Evolutionary conservation across 495 filamentous ascomycete genomes (phyloP), one percentile per base, ranked within the genome.

Genomic region (Bathelium albidoporum): DNA sequence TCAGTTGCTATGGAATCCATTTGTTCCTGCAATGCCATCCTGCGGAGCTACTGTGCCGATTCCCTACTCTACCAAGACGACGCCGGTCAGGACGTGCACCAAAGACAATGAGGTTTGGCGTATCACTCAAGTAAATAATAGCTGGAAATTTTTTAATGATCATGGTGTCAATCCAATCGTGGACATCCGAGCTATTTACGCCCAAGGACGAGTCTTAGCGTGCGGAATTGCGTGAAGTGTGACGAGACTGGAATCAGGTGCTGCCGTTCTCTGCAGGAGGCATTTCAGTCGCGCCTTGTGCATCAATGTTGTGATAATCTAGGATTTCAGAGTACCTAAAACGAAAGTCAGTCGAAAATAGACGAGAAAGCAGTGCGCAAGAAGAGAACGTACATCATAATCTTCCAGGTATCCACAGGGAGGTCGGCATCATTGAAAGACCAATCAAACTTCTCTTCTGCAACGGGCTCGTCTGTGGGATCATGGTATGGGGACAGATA

Each of bases 391-490:
- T 81, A 97, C 94, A 98, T 98, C 94, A 97, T 98, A 73, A 98
- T 97, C 77, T 97, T 97, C 94, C 94, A 98, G n/a, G 95, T 96
- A 70, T 98, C 94, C 44, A 97, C 91, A 0, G 94, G 94, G 63
- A 98, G 77, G 77, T 98, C 94, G 36, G 94, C 95, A 73, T 98
- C 93, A 73, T 97, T 98, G 78, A 98, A 98, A n/a, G 91, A 96
- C 94, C 94, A 98, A 73, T 98, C 94, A 70, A 98, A 98, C 78
- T 95, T 97, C 81, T 97, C 93, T 64, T 95, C 89, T 28, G 94
- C 90, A 14, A 89, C 88, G 9, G 94, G 94, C 78, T 98, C 94
- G 72, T 98, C 94, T 20, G 87, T 91, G 16, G 93, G 92, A 71
- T 98, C 94, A 72, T 98, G 94, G 77, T 98, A 98, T 14, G 94